A percentile compares a stretch with the other conserved stretches of the same genome.
phyloP scores from a whole-genome alignment of 2,329 filamentous ascomycete genomes.

The Trichothecium roseum region DNA sequence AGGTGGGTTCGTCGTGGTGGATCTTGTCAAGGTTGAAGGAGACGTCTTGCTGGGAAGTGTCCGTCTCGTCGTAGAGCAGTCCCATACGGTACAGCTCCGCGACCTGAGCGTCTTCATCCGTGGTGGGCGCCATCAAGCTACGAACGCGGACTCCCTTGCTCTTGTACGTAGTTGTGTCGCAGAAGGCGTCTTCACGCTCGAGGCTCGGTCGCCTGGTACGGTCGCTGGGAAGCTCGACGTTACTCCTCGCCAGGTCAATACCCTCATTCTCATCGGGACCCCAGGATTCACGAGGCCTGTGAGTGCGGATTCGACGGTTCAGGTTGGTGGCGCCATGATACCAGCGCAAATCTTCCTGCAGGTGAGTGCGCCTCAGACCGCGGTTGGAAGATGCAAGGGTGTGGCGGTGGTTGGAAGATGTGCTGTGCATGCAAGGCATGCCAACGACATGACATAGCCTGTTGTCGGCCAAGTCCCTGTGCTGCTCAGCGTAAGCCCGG shows the following conservation, averaged over 20 bases:
- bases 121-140: conserved; percentile 7
- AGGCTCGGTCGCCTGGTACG: conserved; percentile 26
- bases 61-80: conserved; percentile 31
- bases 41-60: conserved; percentile 17
- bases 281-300: too few species aligned
- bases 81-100: conserved; percentile 33
- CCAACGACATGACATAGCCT: conserved; percentile 1
- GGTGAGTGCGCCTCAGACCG: neutral
- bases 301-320: too few species aligned
- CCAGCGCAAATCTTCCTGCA: neutral
- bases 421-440: neutral
- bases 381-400: neutral
- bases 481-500: conserved; percentile 3
- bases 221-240: conserved; percentile 26
- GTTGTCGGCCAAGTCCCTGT: neutral
- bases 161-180: conserved; percentile 27
- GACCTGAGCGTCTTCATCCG: conserved; percentile 22
- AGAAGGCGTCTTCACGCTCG: conserved; percentile 36
- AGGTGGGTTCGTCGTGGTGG: conserved; percentile 24
- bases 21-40: conserved; percentile 29
- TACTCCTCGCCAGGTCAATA: conserved; percentile 21
- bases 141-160: conserved; percentile 13
- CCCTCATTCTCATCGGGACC: conserved; percentile 18
- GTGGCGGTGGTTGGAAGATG: too few species aligned
- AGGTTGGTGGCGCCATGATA: neutral